Conservation (phyloP, 2,329 filamentous ascomycete genomes). For the Aspergillus clavatus region DNA sequence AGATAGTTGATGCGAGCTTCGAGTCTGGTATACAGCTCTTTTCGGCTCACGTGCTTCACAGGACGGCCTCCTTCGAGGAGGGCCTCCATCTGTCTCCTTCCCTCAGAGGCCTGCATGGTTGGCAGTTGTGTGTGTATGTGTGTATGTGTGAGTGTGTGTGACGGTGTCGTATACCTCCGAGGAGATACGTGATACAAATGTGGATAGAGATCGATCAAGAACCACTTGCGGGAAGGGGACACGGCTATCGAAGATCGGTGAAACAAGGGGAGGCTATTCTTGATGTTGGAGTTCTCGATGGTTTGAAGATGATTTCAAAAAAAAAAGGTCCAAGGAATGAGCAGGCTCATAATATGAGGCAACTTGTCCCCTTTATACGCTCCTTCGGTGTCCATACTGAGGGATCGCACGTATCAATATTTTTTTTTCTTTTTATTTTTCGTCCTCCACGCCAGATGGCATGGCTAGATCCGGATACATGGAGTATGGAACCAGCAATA, state of each 20-base stretch:
- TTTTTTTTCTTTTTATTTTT: too few relatives aligned
- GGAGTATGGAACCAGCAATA: not conserved
- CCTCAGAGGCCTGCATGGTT: conserved; percentile 1
- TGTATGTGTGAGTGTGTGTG: too few relatives aligned
- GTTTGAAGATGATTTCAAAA: not conserved
- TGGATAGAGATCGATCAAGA: not conserved
- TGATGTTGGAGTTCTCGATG: too few relatives aligned
- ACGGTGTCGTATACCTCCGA: not conserved
- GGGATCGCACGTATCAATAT: not conserved
- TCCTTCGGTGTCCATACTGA: not conserved
- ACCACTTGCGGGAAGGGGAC: not conserved
- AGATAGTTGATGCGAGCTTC: conserved; percentile 67
- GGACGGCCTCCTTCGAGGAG: conserved; percentile 17
- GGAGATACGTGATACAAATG: not conserved
- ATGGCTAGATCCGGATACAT: not conserved
- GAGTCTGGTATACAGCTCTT: conserved; percentile 66
- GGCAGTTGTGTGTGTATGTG: not conserved
- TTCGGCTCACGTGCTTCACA: conserved; percentile 61
- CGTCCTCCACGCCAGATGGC: not conserved
- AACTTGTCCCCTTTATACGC: not conserved
- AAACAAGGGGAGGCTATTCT: not conserved
- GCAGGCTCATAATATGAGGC: not conserved
- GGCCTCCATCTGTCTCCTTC: conserved; percentile 10
- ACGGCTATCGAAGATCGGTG: not conserved
- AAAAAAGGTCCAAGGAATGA: not conserved